Percentiles rank a stretch among this genome's conserved stretches.
phyloP scores from a whole-genome alignment of 495 filamentous ascomycete species.

The Aspergillus diversus region DNA sequence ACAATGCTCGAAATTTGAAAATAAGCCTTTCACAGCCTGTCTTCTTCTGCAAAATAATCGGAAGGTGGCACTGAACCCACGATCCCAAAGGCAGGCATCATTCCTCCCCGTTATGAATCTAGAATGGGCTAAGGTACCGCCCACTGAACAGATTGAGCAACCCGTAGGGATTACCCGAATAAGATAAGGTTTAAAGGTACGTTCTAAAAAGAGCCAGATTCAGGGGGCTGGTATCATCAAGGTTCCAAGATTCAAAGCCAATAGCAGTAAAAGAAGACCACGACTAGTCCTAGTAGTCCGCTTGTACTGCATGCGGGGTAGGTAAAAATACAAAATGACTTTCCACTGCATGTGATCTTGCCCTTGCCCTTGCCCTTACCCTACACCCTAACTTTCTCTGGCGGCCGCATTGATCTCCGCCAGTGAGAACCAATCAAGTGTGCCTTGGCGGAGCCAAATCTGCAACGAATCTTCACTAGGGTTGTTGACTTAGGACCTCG shows the following conservation, averaged over 20 bases:
- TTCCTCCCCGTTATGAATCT: neutral
- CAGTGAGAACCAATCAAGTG: neutral
- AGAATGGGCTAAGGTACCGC: neutral
- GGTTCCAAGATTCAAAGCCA: neutral
- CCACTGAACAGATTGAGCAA: neutral
- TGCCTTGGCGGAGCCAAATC: no score
- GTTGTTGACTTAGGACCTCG: neutral
- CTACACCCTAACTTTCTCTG: conserved; percentile 25
- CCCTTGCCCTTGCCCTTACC: conserved; percentile 29
- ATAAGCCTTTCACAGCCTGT: no score
- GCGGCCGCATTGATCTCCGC: conserved; percentile 1
- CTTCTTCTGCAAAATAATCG: no score
- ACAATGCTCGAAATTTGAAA: no score
- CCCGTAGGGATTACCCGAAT: conserved; percentile 1
- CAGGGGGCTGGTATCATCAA: neutral
- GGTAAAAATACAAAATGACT: neutral
- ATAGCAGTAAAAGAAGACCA: neutral
- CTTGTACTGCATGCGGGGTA: conserved; percentile 4
- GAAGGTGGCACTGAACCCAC: no score
- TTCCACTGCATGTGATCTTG: neutral
- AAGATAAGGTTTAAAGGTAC: conserved; percentile 1
- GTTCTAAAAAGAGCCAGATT: neutral
- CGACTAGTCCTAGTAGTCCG: no score
- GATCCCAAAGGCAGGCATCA: no score
- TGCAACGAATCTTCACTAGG: neutral